Conservation (phyloP, 768 basidiomycete genomes). For the Termitomyces sp. region DNA sequence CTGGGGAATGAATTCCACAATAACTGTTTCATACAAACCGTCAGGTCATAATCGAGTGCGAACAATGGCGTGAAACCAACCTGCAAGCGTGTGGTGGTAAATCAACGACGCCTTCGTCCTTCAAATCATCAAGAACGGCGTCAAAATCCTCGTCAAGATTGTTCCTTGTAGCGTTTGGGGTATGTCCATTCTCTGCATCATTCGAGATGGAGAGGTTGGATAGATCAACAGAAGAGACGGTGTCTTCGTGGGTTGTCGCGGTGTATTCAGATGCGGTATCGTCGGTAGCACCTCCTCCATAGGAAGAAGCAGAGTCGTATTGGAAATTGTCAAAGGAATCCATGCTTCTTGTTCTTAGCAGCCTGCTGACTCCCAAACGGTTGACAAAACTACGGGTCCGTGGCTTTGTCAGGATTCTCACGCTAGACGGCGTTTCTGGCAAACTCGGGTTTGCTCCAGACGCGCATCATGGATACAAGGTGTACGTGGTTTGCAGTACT, state of each 20-base stretch:
- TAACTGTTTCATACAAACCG: constrained; percentile 53
- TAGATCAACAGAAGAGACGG: constrained; percentile 59
- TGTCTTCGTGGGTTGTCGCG: constrained; percentile 54
- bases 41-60: constrained; percentile 10
- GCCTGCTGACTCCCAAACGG: constrained; percentile 2
- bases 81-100: constrained; percentile 94
- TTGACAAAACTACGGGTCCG: background rate
- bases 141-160: constrained; percentile 83
- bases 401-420: constrained; percentile 7
- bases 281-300: constrained; percentile 73
- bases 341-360: constrained; percentile 38
- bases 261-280: constrained; percentile 83
- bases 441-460: too few species aligned
- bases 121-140: constrained; percentile 83
- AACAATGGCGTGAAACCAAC: constrained; percentile 38
- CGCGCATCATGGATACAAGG: too few species aligned
- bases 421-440: background rate
- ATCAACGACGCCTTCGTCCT: constrained; percentile 75
- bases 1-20: constrained; percentile 96
- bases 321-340: constrained; percentile 85
- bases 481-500: background rate
- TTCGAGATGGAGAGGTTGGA: constrained; percentile 67
- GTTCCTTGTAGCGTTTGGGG: constrained; percentile 26
- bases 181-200: constrained; percentile 37
- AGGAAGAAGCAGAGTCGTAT: constrained; percentile 79